Evolutionary conservation across 2,329 filamentous ascomycete species (phyloP).

Genomic region (Alternaria arbusti): DNA sequence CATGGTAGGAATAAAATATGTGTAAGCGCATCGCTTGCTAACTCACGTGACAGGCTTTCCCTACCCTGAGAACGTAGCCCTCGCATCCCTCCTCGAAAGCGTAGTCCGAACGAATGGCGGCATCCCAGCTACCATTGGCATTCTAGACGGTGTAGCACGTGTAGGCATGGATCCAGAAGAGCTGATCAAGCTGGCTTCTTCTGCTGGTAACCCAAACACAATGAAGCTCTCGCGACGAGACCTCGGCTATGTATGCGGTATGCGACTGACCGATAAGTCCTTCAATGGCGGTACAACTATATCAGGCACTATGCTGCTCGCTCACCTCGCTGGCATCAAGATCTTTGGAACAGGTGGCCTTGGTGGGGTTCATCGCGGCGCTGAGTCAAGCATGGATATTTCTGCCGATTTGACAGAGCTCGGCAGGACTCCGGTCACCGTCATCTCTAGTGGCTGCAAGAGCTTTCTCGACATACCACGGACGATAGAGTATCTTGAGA

Average conservation of each 20-base stretch:
- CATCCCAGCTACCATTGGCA: slow-evolving; percentile 88
- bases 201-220: slow-evolving; percentile 70
- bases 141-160: slow-evolving; percentile 80
- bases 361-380: slow-evolving; percentile 91
- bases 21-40: background rate
- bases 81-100: slow-evolving; percentile 81
- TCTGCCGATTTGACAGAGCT: slow-evolving; percentile 96
- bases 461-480: slow-evolving; percentile 92
- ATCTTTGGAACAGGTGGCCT: slow-evolving; percentile 95
- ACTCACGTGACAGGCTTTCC: slow-evolving; percentile 62
- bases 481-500: slow-evolving; percentile 82
- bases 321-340: slow-evolving; percentile 83
- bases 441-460: slow-evolving; percentile 91
- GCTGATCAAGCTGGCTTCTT: slow-evolving; percentile 70
- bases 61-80: slow-evolving; percentile 73
- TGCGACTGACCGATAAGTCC: slow-evolving; percentile 69
- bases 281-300: slow-evolving; percentile 93
- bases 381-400: slow-evolving; percentile 85
- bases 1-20: slow-evolving; percentile 64
- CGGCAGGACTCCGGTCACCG: slow-evolving; percentile 84
- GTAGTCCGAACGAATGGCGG: slow-evolving; percentile 78
- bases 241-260: slow-evolving; percentile 78
- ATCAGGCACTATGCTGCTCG: slow-evolving; percentile 89
- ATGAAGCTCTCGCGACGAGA: slow-evolving; percentile 88
- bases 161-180: slow-evolving; percentile 79